Evolutionary conservation across 176 grass and related monocot species (phyloP).

Genomic region (Carex pumila): DNA sequence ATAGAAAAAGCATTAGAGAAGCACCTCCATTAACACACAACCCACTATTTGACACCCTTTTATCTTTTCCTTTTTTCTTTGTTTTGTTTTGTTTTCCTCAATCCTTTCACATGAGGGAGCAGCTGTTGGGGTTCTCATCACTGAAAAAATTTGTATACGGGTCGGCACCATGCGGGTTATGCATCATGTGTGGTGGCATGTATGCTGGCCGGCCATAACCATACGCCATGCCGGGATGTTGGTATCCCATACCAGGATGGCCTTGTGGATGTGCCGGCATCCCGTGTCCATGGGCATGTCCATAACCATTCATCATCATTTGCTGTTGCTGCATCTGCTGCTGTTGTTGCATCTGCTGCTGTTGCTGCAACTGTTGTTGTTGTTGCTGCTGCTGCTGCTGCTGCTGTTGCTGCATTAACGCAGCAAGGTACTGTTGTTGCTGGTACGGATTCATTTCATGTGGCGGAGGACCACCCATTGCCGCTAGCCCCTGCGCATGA

Average conservation of each 20-base stretch:
- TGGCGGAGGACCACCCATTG: slow-evolving; percentile 26
- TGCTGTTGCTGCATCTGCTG: slow-evolving; percentile 15
- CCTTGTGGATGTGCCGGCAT: background rate
- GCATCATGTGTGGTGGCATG: slow-evolving; percentile 33
- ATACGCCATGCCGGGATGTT: slow-evolving; percentile 61
- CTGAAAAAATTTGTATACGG: slow-evolving; percentile 56
- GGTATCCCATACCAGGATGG: slow-evolving; percentile 50
- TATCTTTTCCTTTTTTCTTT: background rate
- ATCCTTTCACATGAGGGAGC: slow-evolving; percentile 54
- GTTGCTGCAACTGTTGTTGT: slow-evolving; percentile 30
- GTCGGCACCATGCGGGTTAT: slow-evolving; percentile 29
- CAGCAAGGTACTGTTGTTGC: slow-evolving; percentile 28
- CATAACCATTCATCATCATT: slow-evolving; percentile 49
- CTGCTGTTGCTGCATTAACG: slow-evolving; percentile 41
- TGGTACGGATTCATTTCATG: slow-evolving; percentile 37
- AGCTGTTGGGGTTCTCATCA: slow-evolving; percentile 63
- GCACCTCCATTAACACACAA: slow-evolving; percentile 21
- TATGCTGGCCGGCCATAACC: slow-evolving; percentile 44
- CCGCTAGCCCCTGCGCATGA: slow-evolving; percentile 33
- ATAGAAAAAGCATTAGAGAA: slow-evolving; percentile 28
- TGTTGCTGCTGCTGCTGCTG: slow-evolving; percentile 19
- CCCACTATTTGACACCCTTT: slow-evolving; percentile 13
- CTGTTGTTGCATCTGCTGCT: slow-evolving; percentile 36
- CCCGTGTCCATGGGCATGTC: slow-evolving; percentile 19
- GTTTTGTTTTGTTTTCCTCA: background rate